Evolutionary conservation across 2,329 filamentous ascomycete species (phyloP), one percentile per base, ranked within the genome.

Genomic region (Waltergamsia citrina): DNA sequence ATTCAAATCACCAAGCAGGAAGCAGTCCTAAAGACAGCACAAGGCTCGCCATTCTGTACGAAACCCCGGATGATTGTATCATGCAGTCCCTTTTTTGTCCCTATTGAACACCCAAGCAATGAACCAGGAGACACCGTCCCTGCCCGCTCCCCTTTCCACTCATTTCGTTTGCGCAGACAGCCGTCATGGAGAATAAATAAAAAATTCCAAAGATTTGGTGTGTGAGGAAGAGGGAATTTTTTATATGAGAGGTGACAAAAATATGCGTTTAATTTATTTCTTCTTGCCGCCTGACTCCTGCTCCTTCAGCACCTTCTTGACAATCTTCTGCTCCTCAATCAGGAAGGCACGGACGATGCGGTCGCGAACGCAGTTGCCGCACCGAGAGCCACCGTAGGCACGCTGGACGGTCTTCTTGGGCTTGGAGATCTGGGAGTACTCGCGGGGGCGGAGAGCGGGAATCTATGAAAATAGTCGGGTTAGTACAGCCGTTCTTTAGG

Each of bases 221-320:
- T 7, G 28, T 16, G 5, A 6, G 26, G 14, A 29, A 33, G 31
- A 21, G 9, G 15, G 21, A 25, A 34, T 27, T 19, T 28, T n/a
- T n/a, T 21, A n/a, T 24, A 21, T 24, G 17, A 9, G 6, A 14
- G 8, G 14, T 9, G 7, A 29, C 14, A 16, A 30, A n/a, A 12
- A 18, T 14, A 16, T 14, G n/a, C 14, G 19, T 25, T n/a, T 34
- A 36, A 36, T 72, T 77, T 84, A 78, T 71, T 78, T 78, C 72
- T 77, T 78, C 67, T 73, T 78, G 55, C 71, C 64, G 57, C 68
- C 62, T 58, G 65, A 83, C 74, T 85, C 83, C 73, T 94, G 85
- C 78, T 96, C 90, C 84, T 95, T 95, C 65, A 96, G 79, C 57
- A 98, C 92, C 85, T 98, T 98, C 87, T 98, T 98, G 70, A 98